A percentile compares a stretch with the other conserved stretches of the same genome.
phyloP scores from a whole-genome alignment of 345 rosid species.

The Hirschfeldia incana region DNA sequence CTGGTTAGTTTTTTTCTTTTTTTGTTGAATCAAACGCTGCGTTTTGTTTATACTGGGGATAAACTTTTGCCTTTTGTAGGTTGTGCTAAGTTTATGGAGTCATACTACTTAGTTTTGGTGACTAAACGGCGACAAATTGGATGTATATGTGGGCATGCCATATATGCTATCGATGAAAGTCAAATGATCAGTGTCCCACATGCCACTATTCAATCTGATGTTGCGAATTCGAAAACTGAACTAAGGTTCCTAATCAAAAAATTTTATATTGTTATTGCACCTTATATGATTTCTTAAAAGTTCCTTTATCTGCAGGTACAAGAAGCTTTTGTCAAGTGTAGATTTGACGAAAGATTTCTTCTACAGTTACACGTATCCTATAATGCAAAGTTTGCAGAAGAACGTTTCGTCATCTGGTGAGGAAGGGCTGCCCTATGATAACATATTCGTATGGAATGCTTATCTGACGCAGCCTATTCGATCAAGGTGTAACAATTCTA shows the following conservation, averaged over 20 bases:
- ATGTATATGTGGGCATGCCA: constrained; percentile 87
- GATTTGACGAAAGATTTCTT: constrained; percentile 97
- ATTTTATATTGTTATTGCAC: too few species aligned
- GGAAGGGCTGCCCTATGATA: constrained; percentile 80
- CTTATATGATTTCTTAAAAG: not conserved
- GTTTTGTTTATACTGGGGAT: not conserved
- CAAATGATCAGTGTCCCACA: constrained; percentile 89
- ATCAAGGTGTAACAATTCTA: constrained; percentile 74
- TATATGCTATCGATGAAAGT: constrained; percentile 86
- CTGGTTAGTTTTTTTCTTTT: constrained; percentile 50
- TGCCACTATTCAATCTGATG: constrained; percentile 74
- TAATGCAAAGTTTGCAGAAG: constrained; percentile 95
- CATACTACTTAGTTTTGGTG: constrained; percentile 85
- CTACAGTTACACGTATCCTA: constrained; percentile 94
- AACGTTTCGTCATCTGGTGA: constrained; percentile 65
- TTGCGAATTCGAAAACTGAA: constrained; percentile 92
- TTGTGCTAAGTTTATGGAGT: constrained; percentile 92
- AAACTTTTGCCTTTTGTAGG: constrained; percentile 46
- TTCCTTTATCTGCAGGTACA: constrained; percentile 67
- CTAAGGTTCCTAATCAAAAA: constrained; percentile 48
- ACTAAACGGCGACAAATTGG: constrained; percentile 91
- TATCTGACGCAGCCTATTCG: constrained; percentile 75
- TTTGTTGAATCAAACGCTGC: not conserved
- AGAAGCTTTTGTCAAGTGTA: constrained; percentile 92
- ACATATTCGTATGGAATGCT: constrained; percentile 93